These are phyloP conservation scores for Rhodotorula sp. DNA, from an alignment of 1,284 basidiomycete genomes.

Conservation along the genomic window DNA sequence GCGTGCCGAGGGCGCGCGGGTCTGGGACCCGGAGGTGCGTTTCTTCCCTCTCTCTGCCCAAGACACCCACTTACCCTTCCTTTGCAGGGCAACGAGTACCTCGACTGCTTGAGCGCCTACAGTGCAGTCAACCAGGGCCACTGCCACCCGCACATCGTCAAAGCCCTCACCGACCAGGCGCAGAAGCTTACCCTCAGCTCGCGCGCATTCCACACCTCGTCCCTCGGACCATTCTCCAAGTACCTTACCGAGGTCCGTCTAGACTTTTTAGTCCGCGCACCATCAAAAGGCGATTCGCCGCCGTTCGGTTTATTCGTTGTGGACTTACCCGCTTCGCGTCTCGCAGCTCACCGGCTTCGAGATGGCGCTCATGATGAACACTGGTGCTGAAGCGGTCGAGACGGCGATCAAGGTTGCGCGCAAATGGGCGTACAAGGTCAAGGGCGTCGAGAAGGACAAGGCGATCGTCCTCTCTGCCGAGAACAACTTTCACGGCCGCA, in stretches of 20 bases:
- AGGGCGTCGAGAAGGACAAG: conserved; percentile 77
- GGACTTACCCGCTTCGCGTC: too few species aligned
- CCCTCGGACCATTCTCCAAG: conserved; percentile 86
- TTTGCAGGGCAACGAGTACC: conserved; percentile 50
- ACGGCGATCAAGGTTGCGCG: conserved; percentile 80
- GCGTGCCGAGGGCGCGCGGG: conserved; percentile 71
- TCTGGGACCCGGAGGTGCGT: conserved; percentile 45
- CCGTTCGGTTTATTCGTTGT: too few species aligned
- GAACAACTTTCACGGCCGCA: conserved; percentile 96
- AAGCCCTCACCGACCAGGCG: conserved; percentile 77
- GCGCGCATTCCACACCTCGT: conserved; percentile 92
- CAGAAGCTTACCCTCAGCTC: conserved; percentile 90
- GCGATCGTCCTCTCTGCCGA: conserved; percentile 85
- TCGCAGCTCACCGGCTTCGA: conserved; percentile 50
- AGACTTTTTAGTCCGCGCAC: too few species aligned
- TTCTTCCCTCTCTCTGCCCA: neutral
- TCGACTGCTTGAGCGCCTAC: conserved; percentile 89
- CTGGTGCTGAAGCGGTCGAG: conserved; percentile 96
- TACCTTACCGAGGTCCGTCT: conserved; percentile 67
- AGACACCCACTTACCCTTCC: neutral
- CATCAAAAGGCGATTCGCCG: too few species aligned
- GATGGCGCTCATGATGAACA: conserved; percentile 99
- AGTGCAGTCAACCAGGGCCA: conserved; percentile 93
- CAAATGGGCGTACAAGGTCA: conserved; percentile 88
- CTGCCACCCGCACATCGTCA: conserved; percentile 81